Base-by-base conservation (phyloP, 768 basidiomycete genomes). In the Suillus americanus region DNA sequence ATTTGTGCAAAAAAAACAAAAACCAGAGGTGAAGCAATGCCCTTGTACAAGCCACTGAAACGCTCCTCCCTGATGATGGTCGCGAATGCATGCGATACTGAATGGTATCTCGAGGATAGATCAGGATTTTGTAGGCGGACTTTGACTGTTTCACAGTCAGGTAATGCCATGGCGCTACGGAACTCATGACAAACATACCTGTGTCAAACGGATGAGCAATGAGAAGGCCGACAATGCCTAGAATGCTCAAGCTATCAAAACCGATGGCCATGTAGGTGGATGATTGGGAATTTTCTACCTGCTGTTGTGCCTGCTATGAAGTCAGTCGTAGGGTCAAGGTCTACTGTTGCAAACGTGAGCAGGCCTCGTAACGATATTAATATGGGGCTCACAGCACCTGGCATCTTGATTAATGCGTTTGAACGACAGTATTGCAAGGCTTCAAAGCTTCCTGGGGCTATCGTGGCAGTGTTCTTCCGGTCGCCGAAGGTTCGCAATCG, bases 131-230 rank as follows among this genome's bases (percentile, higher is more conserved):
- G 92, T 64, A 93, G 84, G 45, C 92, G 85, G 18, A 92, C 91
- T 80, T 94, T 94, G 67, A 94, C 92, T 90, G 68, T 48, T 62
- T 13, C 2, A 41, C 53, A 38, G 30, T 25, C 53, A 53, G 5
- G 61, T 37, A 13, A 14, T 38, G 37, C n/a, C 14, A 12, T 40
- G 37, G 16, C 37, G 23, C 16, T n/a, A 38, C 20, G 5, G 10
- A 25, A 40, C 16, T 2, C 20, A 16, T 4, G 13, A 56, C 9
- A 14, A 25, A 74, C 77, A 65, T 65, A 82, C 84, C 82, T 28
- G 89, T 93, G 71, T 94, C 92, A 60, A 93, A 89, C 0, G 92
- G 92, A 69, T 90, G 90, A 18, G 91, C 91, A 3, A 89, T 86
- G 5, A 89, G 74, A 4, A 94, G 79, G 33, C 88, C 83, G 0